phyloP scores from a whole-genome alignment of 768 basidiomycete species.

The Kwoniella dejecticola region DNA sequence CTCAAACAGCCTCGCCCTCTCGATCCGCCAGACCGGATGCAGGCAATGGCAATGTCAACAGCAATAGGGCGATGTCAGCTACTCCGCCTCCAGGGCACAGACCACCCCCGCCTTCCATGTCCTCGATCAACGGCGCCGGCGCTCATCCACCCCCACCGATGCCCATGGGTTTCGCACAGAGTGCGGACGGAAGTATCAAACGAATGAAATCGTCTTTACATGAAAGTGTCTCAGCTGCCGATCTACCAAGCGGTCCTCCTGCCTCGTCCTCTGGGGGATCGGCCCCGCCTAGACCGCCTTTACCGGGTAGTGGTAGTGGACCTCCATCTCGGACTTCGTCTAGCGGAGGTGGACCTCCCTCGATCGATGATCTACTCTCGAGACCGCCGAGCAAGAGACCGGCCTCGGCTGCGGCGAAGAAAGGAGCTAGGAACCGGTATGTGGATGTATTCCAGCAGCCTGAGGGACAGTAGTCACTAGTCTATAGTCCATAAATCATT shows the following conservation, averaged over 20 bases:
- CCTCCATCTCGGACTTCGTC: constrained; percentile 50
- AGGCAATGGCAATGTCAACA: not conserved
- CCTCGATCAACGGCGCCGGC: not conserved
- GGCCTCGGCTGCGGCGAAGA: constrained; percentile 65
- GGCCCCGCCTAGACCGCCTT: constrained; percentile 21
- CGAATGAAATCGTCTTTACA: constrained; percentile 23
- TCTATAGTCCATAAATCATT: too few species aligned
- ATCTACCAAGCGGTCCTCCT: constrained; percentile 19
- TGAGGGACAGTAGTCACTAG: constrained; percentile 22
- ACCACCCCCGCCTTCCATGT: constrained; percentile 15
- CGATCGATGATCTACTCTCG: constrained; percentile 58
- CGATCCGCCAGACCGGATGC: constrained; percentile 14
- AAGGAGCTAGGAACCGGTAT: constrained; percentile 77
- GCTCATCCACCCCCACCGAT: constrained; percentile 21
- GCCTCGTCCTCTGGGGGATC: constrained; percentile 8
- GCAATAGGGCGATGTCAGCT: constrained; percentile 22
- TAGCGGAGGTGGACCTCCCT: constrained; percentile 23
- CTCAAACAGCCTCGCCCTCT: constrained; percentile 81
- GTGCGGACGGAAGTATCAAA: constrained; percentile 23
- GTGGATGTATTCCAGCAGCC: constrained; percentile 77
- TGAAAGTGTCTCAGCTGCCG: constrained; percentile 28
- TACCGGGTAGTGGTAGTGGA: constrained; percentile 50
- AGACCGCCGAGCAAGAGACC: constrained; percentile 61
- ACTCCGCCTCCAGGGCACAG: constrained; percentile 32
- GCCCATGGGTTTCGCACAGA: constrained; percentile 14